These are phyloP conservation scores for Wickerhamiella lipophila DNA, from an alignment of 805 yeast genomes.

Conservation along the genomic window DNA sequence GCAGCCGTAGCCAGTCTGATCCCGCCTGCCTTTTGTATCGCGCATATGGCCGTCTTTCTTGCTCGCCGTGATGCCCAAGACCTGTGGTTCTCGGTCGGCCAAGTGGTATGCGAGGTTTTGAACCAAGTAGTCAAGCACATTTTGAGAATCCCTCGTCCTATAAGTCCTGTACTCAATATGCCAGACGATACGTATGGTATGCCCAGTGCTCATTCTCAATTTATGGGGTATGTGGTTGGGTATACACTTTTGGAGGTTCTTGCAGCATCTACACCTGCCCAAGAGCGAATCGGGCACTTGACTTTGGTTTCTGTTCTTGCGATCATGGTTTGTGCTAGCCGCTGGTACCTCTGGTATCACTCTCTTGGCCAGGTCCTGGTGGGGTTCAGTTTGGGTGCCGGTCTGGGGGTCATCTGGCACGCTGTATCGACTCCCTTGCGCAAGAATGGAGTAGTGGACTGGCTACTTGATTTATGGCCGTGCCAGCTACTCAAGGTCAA, in stretches of 20 bases:
- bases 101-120: slow-evolving; percentile 58
- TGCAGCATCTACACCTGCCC: slow-evolving; percentile 5
- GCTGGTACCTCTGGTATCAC: slow-evolving; percentile 74
- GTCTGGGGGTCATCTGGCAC: slow-evolving; percentile 49
- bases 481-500: slow-evolving; percentile 32
- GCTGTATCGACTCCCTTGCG: slow-evolving; percentile 41
- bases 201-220: slow-evolving; percentile 97
- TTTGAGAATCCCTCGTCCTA: slow-evolving; percentile 65
- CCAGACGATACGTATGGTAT: slow-evolving; percentile 65
- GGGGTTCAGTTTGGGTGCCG: slow-evolving; percentile 53
- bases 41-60: slow-evolving; percentile 74
- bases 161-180: slow-evolving; percentile 22
- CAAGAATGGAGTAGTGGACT: slow-evolving; percentile 53
- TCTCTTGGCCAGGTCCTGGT: slow-evolving; percentile 56
- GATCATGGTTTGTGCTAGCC: slow-evolving; percentile 45
- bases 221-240: slow-evolving; percentile 66
- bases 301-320: slow-evolving; percentile 22
- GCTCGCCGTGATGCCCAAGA: slow-evolving; percentile 77
- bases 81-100: slow-evolving; percentile 73
- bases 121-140: slow-evolving; percentile 56
- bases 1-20: slow-evolving; percentile 64
- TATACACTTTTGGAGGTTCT: slow-evolving; percentile 28
- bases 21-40: slow-evolving; percentile 68
- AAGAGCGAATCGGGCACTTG: slow-evolving; percentile 21
- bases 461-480: slow-evolving; percentile 49